Conservation (phyloP, 805 yeast species). For the Priceomyces haplophilus region DNA sequence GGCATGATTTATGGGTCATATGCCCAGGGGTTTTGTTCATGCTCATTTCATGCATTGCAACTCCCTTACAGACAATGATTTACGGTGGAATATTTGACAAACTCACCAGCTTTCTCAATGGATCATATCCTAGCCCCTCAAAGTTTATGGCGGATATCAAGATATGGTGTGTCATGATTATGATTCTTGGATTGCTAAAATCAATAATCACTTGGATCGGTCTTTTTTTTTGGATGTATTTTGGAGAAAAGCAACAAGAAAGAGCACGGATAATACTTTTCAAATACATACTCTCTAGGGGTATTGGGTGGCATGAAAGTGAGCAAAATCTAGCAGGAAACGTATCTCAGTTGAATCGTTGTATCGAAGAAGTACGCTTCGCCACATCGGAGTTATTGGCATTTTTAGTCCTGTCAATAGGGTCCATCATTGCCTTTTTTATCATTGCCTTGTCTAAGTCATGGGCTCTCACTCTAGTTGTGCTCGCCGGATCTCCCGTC, state of each 20-base stretch:
- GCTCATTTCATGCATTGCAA: conserved; percentile 49
- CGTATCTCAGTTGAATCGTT: conserved; percentile 61
- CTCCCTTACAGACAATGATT: conserved; percentile 61
- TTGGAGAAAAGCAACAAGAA: conserved; percentile 70
- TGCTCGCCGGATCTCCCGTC: conserved; percentile 72
- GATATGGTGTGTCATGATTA: conserved; percentile 29
- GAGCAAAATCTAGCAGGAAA: conserved; percentile 58
- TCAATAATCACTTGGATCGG: conserved; percentile 48
- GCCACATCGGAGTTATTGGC: conserved; percentile 70
- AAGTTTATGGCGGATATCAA: conserved; percentile 25
- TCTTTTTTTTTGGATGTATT: conserved; percentile 57
- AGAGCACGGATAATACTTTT: conserved; percentile 51
- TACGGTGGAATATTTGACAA: conserved; percentile 60
- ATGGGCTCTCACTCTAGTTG: conserved; percentile 80
- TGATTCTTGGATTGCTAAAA: conserved; percentile 30
- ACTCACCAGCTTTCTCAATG: conserved; percentile 24
- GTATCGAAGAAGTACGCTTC: conserved; percentile 68
- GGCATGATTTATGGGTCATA: conserved; percentile 13
- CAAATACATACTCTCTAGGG: conserved; percentile 41
- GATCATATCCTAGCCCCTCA: conserved; percentile 22
- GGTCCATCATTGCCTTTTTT: conserved; percentile 53
- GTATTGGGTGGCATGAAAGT: conserved; percentile 62
- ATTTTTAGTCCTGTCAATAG: conserved; percentile 48
- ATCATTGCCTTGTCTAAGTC: conserved; percentile 71
- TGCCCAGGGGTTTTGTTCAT: conserved; percentile 37